A percentile compares a stretch with the other conserved stretches of the same genome.
These are phyloP conservation scores for Aspergillus intermedius DNA, from an alignment of 2,329 filamentous ascomycete genomes.

Conservation along the genomic window DNA sequence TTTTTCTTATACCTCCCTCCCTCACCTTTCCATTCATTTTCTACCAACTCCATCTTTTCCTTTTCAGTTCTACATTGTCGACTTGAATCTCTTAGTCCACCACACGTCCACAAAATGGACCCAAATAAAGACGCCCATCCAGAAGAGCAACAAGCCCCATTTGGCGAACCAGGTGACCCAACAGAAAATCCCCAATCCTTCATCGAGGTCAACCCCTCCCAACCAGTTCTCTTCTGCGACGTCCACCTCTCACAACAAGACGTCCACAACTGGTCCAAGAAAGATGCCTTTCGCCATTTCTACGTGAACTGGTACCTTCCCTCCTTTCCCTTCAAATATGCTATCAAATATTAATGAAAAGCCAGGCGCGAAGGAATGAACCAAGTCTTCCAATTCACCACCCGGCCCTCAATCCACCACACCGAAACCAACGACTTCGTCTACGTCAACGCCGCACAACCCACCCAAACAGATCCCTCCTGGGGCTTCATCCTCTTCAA, in stretches of 20 bases:
- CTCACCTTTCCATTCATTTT: not conserved
- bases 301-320: not conserved
- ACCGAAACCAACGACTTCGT: not conserved
- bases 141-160: not conserved
- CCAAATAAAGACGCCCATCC: not conserved
- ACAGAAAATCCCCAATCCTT: not conserved
- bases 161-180: not conserved
- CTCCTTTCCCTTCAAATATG: not conserved
- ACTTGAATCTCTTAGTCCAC: not conserved
- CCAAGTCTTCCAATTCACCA: not conserved
- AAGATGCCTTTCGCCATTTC: not conserved
- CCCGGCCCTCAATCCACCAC: not conserved
- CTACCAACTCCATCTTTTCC: not conserved
- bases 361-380: not conserved
- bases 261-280: not conserved
- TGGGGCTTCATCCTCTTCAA: not conserved
- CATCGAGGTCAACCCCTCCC: not conserved
- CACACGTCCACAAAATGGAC: not conserved
- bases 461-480: not conserved
- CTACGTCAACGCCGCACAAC: not conserved
- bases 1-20: not conserved
- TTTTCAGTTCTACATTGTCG: not conserved
- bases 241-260: not conserved
- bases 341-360: not conserved
- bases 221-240: not conserved